Conservation (phyloP, 306 rosid species). For the Quercus mongolica region DNA sequence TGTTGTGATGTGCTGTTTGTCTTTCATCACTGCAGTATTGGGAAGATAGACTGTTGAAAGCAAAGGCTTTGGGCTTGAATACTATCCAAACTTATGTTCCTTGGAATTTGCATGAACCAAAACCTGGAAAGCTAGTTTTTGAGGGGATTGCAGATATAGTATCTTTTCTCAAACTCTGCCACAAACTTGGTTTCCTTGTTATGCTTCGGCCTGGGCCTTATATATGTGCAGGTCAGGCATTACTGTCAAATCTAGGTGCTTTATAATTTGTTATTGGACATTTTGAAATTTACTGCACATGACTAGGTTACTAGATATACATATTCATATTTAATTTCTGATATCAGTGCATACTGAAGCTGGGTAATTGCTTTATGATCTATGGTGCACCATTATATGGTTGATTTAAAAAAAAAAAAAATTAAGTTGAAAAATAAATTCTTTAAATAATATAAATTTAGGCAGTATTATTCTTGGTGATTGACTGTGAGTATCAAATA, state of each 20-base stretch:
- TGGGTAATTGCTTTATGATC: not conserved
- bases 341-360: not conserved
- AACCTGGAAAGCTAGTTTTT: slow-evolving; percentile 61
- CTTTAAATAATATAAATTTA: not conserved
- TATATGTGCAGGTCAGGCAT: slow-evolving; percentile 71
- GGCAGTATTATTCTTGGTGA: not conserved
- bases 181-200: slow-evolving; percentile 68
- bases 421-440: not conserved
- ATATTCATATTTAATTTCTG: not conserved
- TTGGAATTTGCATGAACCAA: slow-evolving; percentile 93
- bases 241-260: slow-evolving; percentile 11
- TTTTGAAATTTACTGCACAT: not conserved
- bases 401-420: not conserved
- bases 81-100: slow-evolving; percentile 90
- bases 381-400: not conserved
- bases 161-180: slow-evolving; percentile 72
- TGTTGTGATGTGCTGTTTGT: slow-evolving; percentile 17
- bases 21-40: slow-evolving; percentile 62
- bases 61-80: slow-evolving; percentile 90
- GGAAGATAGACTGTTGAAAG: slow-evolving; percentile 93
- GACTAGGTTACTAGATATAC: not conserved
- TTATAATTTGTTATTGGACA: not conserved
- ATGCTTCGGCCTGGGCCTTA: slow-evolving; percentile 95
- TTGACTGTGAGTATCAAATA: too few relatives aligned
- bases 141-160: slow-evolving; percentile 75